Base-by-base conservation (phyloP, 768 basidiomycete genomes). In the Boletus huronensis region DNA sequence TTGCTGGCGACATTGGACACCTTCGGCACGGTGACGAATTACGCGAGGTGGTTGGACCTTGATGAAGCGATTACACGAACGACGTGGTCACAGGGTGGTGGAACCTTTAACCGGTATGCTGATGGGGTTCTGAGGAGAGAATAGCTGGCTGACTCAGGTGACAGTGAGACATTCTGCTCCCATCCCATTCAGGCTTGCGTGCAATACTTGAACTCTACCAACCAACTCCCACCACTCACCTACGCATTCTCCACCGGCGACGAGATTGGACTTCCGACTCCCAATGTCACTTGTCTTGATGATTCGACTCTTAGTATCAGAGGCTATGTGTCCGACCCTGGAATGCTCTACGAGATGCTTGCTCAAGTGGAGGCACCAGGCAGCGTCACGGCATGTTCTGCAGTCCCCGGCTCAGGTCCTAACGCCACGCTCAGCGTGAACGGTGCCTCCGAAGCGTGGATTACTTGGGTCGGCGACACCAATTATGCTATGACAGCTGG, bases 401-500 rank as follows among this genome's bases (percentile, higher is more conserved):
- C 65, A 0, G 44, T 65, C 11, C 38, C 61, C 25, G 64, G 64
- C 10, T 62, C 67, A 34, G 58, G 44, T 29, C 65, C 72, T 8
- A 82, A 82, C 50, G 77, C 78, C 23, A 79, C 79, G 2, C 52
- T 89, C 21, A 69, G 68, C 31, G 74, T 89, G 14, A 66, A 64
- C 7, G 67, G 73, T 19, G 73, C 79, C 26, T 71, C 72, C 2
- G 82, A 84, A 54, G 75, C 82, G 0, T 87, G 82, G 84, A 69
- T 88, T 59, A 79, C 81, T 7, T 89, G 87, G 86, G 80, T 83
- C 17, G 88, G 87, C n/a, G 85, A 77, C 28, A 90, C 88, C 16
- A 78, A 88, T 44, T 90, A 84, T 64, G 74, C 81, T 55, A 80
- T 82, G 68, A 67, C 79, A 57, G 82, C 86, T 1, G 88, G 88